Conservation (phyloP, 176 grass and related monocot species). For the Musa acuminata region DNA sequence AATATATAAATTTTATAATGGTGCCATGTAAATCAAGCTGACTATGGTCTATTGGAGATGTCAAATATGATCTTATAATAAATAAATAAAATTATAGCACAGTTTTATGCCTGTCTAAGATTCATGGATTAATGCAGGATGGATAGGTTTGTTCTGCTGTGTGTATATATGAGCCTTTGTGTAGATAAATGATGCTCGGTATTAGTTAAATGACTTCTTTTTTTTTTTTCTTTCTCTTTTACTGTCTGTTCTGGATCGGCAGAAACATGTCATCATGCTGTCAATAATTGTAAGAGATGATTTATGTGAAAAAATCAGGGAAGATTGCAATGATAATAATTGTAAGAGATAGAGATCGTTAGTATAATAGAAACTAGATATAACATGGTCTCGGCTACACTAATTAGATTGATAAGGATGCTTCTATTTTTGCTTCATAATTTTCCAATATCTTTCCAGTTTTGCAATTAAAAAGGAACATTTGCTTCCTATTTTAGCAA, state of each 20-base stretch:
- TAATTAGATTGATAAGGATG: too few species aligned
- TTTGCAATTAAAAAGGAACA: neutral
- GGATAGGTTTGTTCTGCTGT: neutral
- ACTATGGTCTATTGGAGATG: neutral
- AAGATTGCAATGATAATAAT: too few species aligned
- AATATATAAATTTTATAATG: neutral
- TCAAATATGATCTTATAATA: neutral
- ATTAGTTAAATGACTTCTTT: neutral
- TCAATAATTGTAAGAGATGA: too few species aligned
- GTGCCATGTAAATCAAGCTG: too few species aligned
- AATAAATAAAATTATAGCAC: neutral
- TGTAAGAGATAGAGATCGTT: too few species aligned
- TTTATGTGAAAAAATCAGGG: too few species aligned
- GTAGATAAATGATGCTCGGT: neutral
- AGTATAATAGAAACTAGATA: too few species aligned
- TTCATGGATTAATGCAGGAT: neutral
- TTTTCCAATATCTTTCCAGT: neutral
- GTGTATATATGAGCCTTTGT: neutral
- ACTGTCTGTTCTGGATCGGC: neutral
- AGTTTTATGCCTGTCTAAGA: neutral
- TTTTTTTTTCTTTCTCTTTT: neutral
- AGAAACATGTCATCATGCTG: too few species aligned
- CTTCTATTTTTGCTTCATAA: neutral
- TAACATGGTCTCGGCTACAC: too few species aligned
- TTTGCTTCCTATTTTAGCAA: neutral